Conservation (phyloP, 139 green algal genomes). For the Coccomyxa sp. region DNA sequence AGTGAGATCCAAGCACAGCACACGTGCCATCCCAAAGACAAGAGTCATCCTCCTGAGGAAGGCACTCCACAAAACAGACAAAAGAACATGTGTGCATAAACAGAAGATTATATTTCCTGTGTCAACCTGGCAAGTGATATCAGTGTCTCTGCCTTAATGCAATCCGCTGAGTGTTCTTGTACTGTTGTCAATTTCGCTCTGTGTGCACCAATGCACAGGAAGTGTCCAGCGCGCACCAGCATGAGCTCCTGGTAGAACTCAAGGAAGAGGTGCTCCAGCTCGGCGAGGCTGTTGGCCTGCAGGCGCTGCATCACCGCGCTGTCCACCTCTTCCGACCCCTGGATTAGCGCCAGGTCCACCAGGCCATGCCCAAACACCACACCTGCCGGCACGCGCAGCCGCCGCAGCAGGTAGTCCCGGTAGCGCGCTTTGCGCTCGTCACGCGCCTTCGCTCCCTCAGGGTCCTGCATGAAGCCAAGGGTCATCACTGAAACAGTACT, state of each 20-base stretch:
- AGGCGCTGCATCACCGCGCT: background rate
- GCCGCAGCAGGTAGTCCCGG: background rate
- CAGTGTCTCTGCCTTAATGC: too few relatives aligned
- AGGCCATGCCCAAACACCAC: background rate
- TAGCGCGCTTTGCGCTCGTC: conserved; percentile 2
- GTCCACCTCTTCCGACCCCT: background rate
- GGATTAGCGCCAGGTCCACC: background rate
- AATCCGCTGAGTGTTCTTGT: too few relatives aligned
- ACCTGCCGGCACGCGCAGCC: background rate
- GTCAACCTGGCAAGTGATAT: too few relatives aligned
- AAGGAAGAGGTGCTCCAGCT: conserved; percentile 13
- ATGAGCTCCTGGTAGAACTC: conserved; percentile 9
- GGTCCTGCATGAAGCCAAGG: background rate
- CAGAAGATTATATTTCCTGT: background rate
- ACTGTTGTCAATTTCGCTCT: too few relatives aligned
- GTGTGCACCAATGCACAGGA: too few relatives aligned
- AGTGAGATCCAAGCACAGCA: background rate
- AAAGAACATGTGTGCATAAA: too few relatives aligned
- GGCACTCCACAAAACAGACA: background rate
- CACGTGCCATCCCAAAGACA: background rate
- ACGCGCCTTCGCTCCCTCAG: background rate
- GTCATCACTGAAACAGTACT: background rate
- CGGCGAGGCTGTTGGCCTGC: background rate
- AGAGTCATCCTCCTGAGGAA: background rate
- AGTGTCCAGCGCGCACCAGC: background rate